A percentile compares a stretch with the other conserved stretches of the same genome.
These are phyloP conservation scores for Carex parvula DNA, from an alignment of 176 grass and related monocot species.

Conservation along the genomic window DNA sequence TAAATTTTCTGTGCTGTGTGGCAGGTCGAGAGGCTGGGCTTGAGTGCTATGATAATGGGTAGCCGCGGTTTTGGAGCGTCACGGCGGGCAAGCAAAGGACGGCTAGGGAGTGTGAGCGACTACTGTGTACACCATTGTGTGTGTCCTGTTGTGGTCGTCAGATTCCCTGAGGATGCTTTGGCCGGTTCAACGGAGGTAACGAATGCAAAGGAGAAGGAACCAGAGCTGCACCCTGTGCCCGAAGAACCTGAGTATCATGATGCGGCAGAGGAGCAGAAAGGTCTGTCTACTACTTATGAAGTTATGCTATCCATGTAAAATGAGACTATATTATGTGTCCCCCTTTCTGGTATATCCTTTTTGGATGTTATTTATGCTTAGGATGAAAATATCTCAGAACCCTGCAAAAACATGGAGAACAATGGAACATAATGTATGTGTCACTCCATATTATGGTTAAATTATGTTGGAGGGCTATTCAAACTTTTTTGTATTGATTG, in stretches of 20 bases:
- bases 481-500: background rate
- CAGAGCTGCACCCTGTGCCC: slow-evolving; percentile 60
- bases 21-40: slow-evolving; percentile 67
- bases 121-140: slow-evolving; percentile 96
- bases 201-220: slow-evolving; percentile 10
- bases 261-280: slow-evolving; percentile 66
- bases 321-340: background rate
- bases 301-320: background rate
- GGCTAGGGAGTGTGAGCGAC: slow-evolving; percentile 91
- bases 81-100: slow-evolving; percentile 54
- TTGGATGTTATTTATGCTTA: background rate
- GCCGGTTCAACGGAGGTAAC: slow-evolving; percentile 24
- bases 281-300: slow-evolving; percentile 20
- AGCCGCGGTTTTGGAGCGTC: slow-evolving; percentile 85
- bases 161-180: slow-evolving; percentile 50
- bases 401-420: background rate
- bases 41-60: slow-evolving; percentile 93
- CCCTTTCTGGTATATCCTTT: background rate
- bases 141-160: slow-evolving; percentile 91
- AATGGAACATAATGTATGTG: background rate
- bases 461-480: background rate
- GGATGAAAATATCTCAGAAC: background rate
- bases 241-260: slow-evolving; percentile 88
- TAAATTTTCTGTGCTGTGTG: background rate
- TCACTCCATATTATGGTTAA: background rate